phyloP scores from a whole-genome alignment of 345 rosid genomes.

The Moringa oleifera region DNA sequence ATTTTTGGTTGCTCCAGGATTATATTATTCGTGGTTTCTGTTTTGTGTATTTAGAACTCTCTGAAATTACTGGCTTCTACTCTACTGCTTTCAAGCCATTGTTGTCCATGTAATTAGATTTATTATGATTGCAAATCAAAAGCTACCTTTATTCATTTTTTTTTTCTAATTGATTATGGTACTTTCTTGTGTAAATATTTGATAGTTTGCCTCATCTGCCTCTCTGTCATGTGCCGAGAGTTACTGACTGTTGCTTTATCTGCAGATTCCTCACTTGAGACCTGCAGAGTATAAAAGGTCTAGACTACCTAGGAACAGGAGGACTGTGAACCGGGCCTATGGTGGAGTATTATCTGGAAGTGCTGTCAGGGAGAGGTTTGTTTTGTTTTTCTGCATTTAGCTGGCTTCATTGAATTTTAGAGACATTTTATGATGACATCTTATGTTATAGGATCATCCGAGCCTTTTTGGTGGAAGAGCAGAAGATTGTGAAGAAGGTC shows the following conservation, averaged over 20 bases:
- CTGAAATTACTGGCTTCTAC: too few relatives aligned
- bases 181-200: too few relatives aligned
- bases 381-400: not conserved
- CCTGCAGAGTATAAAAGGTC: constrained; percentile 67
- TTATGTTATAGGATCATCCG: constrained; percentile 28
- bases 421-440: too few relatives aligned
- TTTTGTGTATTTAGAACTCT: too few relatives aligned
- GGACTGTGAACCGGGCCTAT: constrained; percentile 58
- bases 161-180: too few relatives aligned
- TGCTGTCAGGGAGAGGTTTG: constrained; percentile 70
- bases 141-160: too few relatives aligned
- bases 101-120: too few relatives aligned
- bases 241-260: not conserved
- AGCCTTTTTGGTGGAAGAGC: constrained; percentile 45
- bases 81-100: too few relatives aligned
- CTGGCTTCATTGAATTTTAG: too few relatives aligned
- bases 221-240: not conserved
- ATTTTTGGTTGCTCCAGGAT: too few relatives aligned
- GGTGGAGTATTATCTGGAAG: constrained; percentile 71
- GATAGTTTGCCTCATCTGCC: not conserved
- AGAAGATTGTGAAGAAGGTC: constrained; percentile 41
- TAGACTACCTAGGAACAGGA: constrained; percentile 54
- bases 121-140: too few relatives aligned
- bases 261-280: constrained; percentile 73
- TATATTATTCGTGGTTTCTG: too few relatives aligned